Evolutionary conservation across 2,329 filamentous ascomycete species (phyloP).

Genomic region (Polytolypa hystricis): DNA sequence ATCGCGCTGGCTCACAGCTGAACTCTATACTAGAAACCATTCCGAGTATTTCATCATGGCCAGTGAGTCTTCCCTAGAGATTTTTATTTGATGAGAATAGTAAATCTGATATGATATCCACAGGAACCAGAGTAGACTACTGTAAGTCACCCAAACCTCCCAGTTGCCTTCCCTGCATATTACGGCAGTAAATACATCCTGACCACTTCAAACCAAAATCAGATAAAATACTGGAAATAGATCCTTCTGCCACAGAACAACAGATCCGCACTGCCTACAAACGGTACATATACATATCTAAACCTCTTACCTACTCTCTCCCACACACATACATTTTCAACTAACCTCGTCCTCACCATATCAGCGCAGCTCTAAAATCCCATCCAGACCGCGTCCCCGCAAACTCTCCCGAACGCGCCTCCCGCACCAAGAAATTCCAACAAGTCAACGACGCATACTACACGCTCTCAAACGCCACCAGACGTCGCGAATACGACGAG

Average conservation of each 20-base stretch:
- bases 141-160: too few species aligned
- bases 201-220: too few species aligned
- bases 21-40: too few species aligned
- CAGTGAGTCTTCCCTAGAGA: too few species aligned
- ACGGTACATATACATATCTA: slow-evolving; percentile 41
- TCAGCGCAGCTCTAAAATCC: slow-evolving; percentile 74
- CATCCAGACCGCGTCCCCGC: slow-evolving; percentile 83
- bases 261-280: slow-evolving; percentile 95
- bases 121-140: slow-evolving; percentile 48
- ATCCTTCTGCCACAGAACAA: slow-evolving; percentile 62
- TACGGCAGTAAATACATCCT: too few species aligned
- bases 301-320: not conserved
- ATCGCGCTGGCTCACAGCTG: too few species aligned
- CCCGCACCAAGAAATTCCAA: slow-evolving; percentile 80
- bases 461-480: slow-evolving; percentile 66
- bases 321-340: slow-evolving; percentile 6
- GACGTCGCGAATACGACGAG: slow-evolving; percentile 75
- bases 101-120: too few species aligned
- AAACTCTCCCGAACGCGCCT: slow-evolving; percentile 69
- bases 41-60: too few species aligned
- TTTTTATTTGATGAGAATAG: too few species aligned
- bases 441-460: slow-evolving; percentile 90
- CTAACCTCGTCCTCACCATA: not conserved
- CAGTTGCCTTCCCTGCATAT: too few species aligned
- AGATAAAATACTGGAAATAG: slow-evolving; percentile 66